Conservation (phyloP, 305 asterid genomes). For the Solanum hybrid region DNA sequence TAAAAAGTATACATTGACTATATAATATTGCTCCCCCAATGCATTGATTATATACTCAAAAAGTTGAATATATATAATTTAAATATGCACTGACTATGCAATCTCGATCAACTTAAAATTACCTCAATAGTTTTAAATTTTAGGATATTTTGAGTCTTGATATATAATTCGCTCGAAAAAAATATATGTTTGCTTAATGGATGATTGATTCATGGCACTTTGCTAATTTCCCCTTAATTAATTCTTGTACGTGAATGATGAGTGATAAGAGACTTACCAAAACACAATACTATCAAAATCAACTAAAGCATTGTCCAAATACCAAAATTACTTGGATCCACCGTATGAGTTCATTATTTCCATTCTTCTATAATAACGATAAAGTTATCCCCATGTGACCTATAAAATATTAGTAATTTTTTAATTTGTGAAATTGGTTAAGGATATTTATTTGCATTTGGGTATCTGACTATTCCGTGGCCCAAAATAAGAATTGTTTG, state of each 20-base stretch:
- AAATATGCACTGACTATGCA: not conserved
- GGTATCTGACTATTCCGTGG: not conserved
- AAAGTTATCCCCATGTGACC: not conserved
- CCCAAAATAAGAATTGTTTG: not conserved
- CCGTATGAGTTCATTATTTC: not conserved
- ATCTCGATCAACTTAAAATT: not conserved
- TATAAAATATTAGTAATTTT: not conserved
- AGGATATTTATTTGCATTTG: not conserved
- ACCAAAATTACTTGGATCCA: not conserved
- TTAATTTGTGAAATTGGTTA: not conserved
- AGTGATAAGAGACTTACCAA: not conserved
- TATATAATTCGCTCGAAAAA: too few species aligned
- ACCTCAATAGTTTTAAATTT: not conserved
- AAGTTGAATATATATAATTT: not conserved
- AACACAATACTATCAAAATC: not conserved
- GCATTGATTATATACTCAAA: not conserved
- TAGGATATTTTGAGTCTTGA: too few species aligned
- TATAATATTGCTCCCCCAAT: not conserved
- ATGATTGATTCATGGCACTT: not conserved
- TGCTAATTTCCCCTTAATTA: not conserved
- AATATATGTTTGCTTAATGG: not conserved
- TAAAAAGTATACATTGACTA: not conserved
- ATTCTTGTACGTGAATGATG: not conserved
- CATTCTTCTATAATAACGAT: not conserved
- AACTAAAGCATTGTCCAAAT: not conserved